Base-by-base conservation (phyloP, 1,284 basidiomycete species). In the Ceratobasidium sp. region DNA sequence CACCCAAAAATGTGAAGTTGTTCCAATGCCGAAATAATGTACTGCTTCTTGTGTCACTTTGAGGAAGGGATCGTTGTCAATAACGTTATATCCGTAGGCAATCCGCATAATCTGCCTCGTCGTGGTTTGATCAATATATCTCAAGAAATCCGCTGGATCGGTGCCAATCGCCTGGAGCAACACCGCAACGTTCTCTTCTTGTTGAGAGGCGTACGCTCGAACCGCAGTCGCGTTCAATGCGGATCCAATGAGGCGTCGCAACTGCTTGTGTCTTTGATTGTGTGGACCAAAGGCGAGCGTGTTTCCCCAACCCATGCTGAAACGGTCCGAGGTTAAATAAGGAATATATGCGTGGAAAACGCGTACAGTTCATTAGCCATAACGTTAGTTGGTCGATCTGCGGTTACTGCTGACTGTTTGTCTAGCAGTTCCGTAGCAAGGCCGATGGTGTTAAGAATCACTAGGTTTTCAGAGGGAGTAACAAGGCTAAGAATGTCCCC, bases 351-450 rank as follows among this genome's bases (percentile, higher is more conserved):
- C 20, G 20, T 55, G 12, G n/a, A 10, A 55, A 2, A 5, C 3
- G 38, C 66, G 30, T 33, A 68, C 66, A 68, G 44, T 18, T 68
- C 48, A 33, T 44, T 30, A 16, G 35, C 41, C 66, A 68, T 68
- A 3, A 54, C 27, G 20, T 54, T 54, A 14, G 33, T 30, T 1
- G 59, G 59, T 6, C 71, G 71, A 48, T 54, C 33, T 6, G 71
- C n/a, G 7, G 71, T 74, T 4, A 27, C 12, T 3, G 57, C 27
- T 16, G 71, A 59, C n/a, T 74, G 71, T 30, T 74, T 74, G 2
- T 74, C 71, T 1, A 74, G 71, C 16, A 74, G 23, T 27, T 64
- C 71, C 3, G 59, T 74, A 8, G 71, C 59, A 18, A 64, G 33
- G 5, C 64, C 71, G 23, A 52, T 64, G 20, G 71, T 74, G 27